Conservation (phyloP, 106 monocot genomes). For the Dactylorhiza incarnata region DNA sequence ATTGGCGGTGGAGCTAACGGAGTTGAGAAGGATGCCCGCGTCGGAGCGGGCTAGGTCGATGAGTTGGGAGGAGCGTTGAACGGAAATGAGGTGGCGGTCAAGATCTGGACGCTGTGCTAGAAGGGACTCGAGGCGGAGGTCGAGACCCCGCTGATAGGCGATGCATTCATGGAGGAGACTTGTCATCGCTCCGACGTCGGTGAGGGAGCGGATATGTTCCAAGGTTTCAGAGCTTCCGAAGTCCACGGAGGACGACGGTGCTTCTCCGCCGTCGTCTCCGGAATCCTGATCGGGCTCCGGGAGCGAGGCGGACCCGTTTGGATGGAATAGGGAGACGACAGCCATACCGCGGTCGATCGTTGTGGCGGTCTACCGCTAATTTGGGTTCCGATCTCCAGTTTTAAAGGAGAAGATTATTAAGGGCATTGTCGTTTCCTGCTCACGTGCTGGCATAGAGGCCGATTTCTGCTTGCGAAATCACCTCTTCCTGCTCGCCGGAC, state of each 20-base stretch:
- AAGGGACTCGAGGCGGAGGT: conserved; percentile 65
- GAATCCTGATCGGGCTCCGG: conserved; percentile 1
- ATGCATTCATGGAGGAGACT: conserved; percentile 95
- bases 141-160: conserved; percentile 84
- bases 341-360: conserved; percentile 17
- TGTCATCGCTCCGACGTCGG: conserved; percentile 83
- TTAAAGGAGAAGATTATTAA: too few species aligned
- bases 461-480: too few species aligned
- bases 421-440: too few species aligned
- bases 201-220: conserved; percentile 53
- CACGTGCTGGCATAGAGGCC: too few species aligned
- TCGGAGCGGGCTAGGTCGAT: conserved; percentile 59
- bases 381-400: too few species aligned
- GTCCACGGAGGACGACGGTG: conserved; percentile 24
- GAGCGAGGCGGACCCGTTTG: background rate
- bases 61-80: conserved; percentile 54
- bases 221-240: conserved; percentile 54
- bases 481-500: too few species aligned
- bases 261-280: background rate
- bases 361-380: too few species aligned
- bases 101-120: conserved; percentile 73
- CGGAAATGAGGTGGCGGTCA: conserved; percentile 60
- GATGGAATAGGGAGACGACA: conserved; percentile 14
- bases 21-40: conserved; percentile 43
- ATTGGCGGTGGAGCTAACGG: conserved; percentile 48